These are phyloP conservation scores for Tuber magnatum DNA, from an alignment of 495 filamentous ascomycete genomes.

Conservation along the genomic window DNA sequence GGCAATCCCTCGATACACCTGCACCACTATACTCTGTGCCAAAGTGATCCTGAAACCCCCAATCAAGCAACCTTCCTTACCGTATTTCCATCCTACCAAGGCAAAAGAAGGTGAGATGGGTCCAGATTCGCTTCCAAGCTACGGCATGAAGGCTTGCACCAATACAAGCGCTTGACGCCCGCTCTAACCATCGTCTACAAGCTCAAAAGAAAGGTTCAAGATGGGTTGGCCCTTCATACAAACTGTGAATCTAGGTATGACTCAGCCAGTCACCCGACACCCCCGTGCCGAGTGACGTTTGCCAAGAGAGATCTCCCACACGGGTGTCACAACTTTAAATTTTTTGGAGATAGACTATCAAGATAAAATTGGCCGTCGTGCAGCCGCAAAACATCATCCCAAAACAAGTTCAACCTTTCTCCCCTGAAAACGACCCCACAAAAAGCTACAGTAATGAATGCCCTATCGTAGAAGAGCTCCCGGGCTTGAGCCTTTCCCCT, in stretches of 20 bases:
- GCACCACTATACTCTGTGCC: background rate
- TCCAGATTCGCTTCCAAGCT: background rate
- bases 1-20: background rate
- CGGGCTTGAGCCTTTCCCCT: background rate
- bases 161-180: background rate
- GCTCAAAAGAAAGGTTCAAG: background rate
- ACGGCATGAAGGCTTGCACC: background rate
- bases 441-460: background rate
- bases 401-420: background rate
- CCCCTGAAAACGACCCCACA: background rate
- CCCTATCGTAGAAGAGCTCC: background rate
- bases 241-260: background rate
- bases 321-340: background rate
- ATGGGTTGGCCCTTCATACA: background rate
- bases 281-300: background rate
- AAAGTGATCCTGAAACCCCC: background rate
- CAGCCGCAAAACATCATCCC: background rate
- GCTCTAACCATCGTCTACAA: background rate
- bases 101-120: background rate
- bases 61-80: background rate
- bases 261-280: constrained; percentile 3
- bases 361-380: background rate
- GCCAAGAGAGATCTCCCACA: constrained; percentile 1
- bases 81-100: background rate
- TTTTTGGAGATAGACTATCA: background rate